Base-by-base conservation (phyloP, 495 filamentous ascomycete species). In the Monascus purpureus region DNA sequence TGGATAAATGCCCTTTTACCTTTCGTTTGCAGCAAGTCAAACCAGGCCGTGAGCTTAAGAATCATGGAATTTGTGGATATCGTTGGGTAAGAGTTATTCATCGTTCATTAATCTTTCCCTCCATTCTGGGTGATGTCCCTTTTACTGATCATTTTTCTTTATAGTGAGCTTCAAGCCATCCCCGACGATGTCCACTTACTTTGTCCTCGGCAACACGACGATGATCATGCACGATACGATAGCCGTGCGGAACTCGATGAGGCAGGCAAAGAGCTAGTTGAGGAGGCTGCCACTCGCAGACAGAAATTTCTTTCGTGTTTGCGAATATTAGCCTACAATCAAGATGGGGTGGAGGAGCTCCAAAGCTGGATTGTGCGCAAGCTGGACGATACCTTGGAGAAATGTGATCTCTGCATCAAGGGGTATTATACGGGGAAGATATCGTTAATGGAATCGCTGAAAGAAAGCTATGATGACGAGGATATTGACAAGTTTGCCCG, bases 331-430 rank as follows among this genome's bases (percentile, higher is more conserved):
- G 77, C 75, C 6, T 76, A 75, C 35, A 68, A 68, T 16, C 59
- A 68, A 23, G 70, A 77, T 8, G 69, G 73, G 27, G 72, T 76
- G 0, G 67, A 65, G 19, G 52, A 62, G 19, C 63, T 75, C 43
- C 65, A 76, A 30, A 47, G 56, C 26, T 73, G 74, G 49, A 69
- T 87, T 27, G 63, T 57, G 39, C 40, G 48, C n/a, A 61, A 55
- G 18, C 41, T 79, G 20, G 60, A 70, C 28, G 49, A 55, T 2
- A 54, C 71, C 15, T 59, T 95, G 23, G 70, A 58, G 17, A 69
- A 58, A 22, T 95, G 87, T 55, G 79, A 92, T 41, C 61, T 72
- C 25, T 95, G 87, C 49, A 75, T 85, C 36, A 71, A 72, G 23
- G 71, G 75, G 25, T 95, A 86, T 57, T 82, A 95, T 55, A 77